Conservation (phyloP, 2,329 filamentous ascomycete genomes). For the Nemania sp. region DNA sequence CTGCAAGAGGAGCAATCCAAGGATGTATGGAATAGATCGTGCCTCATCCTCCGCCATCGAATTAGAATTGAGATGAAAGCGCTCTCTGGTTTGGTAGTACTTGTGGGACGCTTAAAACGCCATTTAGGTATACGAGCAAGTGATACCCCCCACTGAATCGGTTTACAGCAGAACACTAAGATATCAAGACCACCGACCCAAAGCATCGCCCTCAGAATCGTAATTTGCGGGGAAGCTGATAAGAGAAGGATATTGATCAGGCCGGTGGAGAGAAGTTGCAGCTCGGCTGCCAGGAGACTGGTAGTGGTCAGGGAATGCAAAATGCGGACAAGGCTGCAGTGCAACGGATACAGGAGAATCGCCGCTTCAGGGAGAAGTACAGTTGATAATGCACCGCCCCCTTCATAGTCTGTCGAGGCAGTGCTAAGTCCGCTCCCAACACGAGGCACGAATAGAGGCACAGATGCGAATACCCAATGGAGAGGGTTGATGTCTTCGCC, state of each 20-base stretch:
- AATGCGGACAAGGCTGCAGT: conserved; percentile 73
- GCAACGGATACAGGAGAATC: conserved; percentile 76
- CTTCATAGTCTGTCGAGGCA: conserved; percentile 29
- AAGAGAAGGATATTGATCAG: conserved; percentile 82
- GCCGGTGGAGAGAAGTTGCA: conserved; percentile 81
- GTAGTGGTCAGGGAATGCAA: conserved; percentile 84
- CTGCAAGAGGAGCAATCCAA: conserved; percentile 40
- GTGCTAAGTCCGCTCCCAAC: conserved; percentile 28
- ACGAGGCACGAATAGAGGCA: conserved; percentile 62
- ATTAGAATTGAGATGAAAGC: conserved; percentile 46
- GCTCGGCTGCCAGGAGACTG: conserved; percentile 82
- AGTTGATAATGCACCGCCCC: conserved; percentile 20
- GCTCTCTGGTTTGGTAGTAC: conserved; percentile 41
- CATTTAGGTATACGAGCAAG: conserved; percentile 88
- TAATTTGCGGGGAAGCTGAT: conserved; percentile 76
- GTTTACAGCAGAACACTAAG: conserved; percentile 70
- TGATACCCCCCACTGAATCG: conserved; percentile 81
- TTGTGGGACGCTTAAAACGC: conserved; percentile 70
- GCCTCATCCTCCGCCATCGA: conserved; percentile 53
- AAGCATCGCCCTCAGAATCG: conserved; percentile 82
- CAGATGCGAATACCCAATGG: conserved; percentile 79
- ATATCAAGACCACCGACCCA: conserved; percentile 82
- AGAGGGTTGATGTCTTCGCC: conserved; percentile 62
- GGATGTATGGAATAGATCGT: conserved; percentile 40
- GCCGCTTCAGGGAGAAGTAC: conserved; percentile 59